These are phyloP conservation scores for Pichia occidentalis DNA, from an alignment of 805 yeast species.

Conservation along the genomic window DNA sequence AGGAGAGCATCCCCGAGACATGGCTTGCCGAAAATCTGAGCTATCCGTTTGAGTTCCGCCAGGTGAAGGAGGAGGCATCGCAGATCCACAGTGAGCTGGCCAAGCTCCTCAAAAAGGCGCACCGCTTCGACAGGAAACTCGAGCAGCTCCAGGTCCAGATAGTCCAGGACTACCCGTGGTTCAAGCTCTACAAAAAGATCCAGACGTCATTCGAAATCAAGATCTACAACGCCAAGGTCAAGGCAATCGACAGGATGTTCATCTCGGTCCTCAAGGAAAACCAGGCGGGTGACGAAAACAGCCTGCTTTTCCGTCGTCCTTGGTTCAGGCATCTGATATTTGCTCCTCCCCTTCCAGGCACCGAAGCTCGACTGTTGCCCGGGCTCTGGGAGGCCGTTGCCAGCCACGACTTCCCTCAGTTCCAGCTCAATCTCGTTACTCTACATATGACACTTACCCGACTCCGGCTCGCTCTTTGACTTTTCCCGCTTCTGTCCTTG, in stretches of 20 bases:
- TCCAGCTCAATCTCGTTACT: background rate
- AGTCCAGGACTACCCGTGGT: constrained; percentile 73
- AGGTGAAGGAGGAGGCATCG: constrained; percentile 32
- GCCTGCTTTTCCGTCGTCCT: constrained; percentile 42
- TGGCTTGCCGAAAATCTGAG: constrained; percentile 25
- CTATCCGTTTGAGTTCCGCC: constrained; percentile 8
- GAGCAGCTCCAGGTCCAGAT: constrained; percentile 42
- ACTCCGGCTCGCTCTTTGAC: no score
- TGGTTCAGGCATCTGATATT: constrained; percentile 62
- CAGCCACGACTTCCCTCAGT: background rate
- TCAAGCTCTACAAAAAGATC: constrained; percentile 51
- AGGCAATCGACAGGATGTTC: constrained; percentile 51
- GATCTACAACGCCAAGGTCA: constrained; percentile 44
- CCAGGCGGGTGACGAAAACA: constrained; percentile 11
- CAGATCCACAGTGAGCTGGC: constrained; percentile 4
- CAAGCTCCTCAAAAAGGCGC: constrained; percentile 11
- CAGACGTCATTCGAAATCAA: constrained; percentile 52
- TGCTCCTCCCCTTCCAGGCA: constrained; percentile 51
- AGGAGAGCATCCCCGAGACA: constrained; percentile 22
- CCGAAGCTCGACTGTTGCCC: constrained; percentile 48
- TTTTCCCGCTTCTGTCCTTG: no score
- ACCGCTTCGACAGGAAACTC: constrained; percentile 19
- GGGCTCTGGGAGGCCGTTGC: constrained; percentile 46
- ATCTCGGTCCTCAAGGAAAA: constrained; percentile 28
- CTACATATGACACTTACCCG: no score